Conservation (phyloP, 805 yeast genomes). For the Yamadazyma philogaea region DNA sequence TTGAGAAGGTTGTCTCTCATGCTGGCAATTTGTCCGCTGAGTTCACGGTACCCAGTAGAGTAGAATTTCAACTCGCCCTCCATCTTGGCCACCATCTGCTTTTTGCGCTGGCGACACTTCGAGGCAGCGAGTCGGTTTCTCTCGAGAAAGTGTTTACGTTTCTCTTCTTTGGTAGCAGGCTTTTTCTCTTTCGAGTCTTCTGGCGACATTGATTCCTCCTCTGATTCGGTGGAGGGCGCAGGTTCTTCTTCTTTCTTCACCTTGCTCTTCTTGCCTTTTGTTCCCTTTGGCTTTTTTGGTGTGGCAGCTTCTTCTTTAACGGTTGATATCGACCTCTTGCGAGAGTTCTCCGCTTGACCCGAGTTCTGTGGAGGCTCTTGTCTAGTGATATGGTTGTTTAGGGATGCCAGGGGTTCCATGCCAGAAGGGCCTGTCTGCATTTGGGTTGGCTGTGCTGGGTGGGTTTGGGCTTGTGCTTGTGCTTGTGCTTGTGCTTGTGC, state of each 20-base stretch:
- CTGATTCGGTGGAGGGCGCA: conserved; percentile 9
- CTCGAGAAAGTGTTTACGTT: conserved; percentile 74
- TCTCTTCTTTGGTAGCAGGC: conserved; percentile 33
- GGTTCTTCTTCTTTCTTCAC: conserved; percentile 6
- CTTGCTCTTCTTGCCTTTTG: conserved; percentile 10
- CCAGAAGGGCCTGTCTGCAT: no score
- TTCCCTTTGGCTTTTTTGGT: conserved; percentile 3
- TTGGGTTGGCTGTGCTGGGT: no score
- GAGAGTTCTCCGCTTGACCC: background rate
- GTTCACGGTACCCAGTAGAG: conserved; percentile 63
- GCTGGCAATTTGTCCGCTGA: conserved; percentile 55
- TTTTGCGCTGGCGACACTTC: conserved; percentile 92
- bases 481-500: conserved; percentile 6
- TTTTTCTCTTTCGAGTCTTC: conserved; percentile 9
- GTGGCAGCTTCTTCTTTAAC: conserved; percentile 5
- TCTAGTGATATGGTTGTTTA: no score
- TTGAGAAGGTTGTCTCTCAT: conserved; percentile 56
- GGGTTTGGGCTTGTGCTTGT: conserved; percentile 12
- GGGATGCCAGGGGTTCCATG: no score
- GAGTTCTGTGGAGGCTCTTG: conserved; percentile 6
- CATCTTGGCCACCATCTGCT: conserved; percentile 79
- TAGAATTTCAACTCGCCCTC: conserved; percentile 74
- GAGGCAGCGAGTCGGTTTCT: conserved; percentile 94
- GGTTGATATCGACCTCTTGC: background rate
- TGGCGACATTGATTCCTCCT: background rate